Evolutionary conservation across 2,329 filamentous ascomycete genomes (phyloP).

Genomic region (Xylariaceae sp.): DNA sequence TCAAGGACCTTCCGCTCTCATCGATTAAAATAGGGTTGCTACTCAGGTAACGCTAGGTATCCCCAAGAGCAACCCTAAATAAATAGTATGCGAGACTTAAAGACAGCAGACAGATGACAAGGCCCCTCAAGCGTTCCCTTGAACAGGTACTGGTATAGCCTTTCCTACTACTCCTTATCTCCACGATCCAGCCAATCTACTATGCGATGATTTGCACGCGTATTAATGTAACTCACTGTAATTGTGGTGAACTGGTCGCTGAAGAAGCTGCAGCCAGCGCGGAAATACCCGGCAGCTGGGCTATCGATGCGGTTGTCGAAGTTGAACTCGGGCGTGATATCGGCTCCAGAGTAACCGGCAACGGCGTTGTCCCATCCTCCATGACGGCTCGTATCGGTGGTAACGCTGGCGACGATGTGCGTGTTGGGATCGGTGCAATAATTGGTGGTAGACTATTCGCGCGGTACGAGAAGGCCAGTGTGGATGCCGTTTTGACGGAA

Average conservation of each 20-base stretch:
- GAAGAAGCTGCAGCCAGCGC: constrained; percentile 48
- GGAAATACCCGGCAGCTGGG: constrained; percentile 51
- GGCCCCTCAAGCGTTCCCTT: no score
- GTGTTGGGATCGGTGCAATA: constrained; percentile 25
- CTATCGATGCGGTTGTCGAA: constrained; percentile 47
- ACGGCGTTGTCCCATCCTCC: constrained; percentile 50
- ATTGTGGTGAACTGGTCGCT: constrained; percentile 46
- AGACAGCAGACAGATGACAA: no score
- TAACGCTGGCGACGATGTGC: constrained; percentile 26
- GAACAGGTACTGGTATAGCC: no score
- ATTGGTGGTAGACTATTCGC: constrained; percentile 29
- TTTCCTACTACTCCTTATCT: neutral
- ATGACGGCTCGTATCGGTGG: constrained; percentile 41
- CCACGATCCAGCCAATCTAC: neutral
- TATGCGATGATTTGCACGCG: neutral
- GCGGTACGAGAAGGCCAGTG: constrained; percentile 24
- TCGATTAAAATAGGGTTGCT: constrained; percentile 4
- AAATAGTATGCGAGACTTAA: neutral
- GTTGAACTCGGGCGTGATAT: constrained; percentile 55
- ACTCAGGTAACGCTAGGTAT: constrained; percentile 2
- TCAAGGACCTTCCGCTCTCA: neutral
- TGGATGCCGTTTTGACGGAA: constrained; percentile 27
- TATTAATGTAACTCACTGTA: constrained; percentile 45
- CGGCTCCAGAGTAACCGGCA: constrained; percentile 47
- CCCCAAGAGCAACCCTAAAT: neutral